Percentiles rank a stretch among this genome's conserved stretches.
Conservation (phyloP, 306 rosid species). For the Quercus agrifolia region DNA sequence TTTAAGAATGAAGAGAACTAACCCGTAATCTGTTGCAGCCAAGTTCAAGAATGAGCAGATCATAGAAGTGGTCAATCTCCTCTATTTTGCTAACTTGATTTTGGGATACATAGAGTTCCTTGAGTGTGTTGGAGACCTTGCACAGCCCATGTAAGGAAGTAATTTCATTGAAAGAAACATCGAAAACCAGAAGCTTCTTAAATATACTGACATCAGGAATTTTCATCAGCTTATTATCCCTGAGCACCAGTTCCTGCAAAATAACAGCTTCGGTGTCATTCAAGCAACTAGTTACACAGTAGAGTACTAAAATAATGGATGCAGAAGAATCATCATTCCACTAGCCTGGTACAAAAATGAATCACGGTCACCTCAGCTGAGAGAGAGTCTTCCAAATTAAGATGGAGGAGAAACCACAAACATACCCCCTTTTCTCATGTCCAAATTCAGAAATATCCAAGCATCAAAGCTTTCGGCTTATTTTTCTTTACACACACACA, state of each 20-base stretch:
- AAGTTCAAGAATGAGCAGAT: constrained; percentile 79
- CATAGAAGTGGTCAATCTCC: constrained; percentile 74
- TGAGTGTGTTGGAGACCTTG: constrained; percentile 51
- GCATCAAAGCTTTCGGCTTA: background rate
- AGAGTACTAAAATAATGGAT: background rate
- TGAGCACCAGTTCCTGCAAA: constrained; percentile 70
- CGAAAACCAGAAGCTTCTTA: constrained; percentile 66
- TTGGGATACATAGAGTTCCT: constrained; percentile 88
- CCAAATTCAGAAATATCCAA: background rate
- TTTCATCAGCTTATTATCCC: constrained; percentile 72
- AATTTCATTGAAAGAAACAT: constrained; percentile 84
- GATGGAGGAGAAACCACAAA: background rate
- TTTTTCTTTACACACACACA: background rate
- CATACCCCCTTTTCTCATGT: background rate
- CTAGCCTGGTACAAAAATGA: background rate
- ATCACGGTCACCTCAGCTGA: background rate
- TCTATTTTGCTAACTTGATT: constrained; percentile 78
- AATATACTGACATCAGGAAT: constrained; percentile 74
- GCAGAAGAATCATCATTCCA: background rate
- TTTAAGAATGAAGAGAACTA: constrained; percentile 17
- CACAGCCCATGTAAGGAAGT: constrained; percentile 57
- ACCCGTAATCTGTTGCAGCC: constrained; percentile 90
- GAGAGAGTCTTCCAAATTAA: background rate
- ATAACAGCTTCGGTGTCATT: background rate
- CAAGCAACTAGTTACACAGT: background rate